Evolutionary conservation across 2,329 filamentous ascomycete species (phyloP), one percentile per base, ranked within the genome.

Genomic region (Alternaria brassicae): DNA sequence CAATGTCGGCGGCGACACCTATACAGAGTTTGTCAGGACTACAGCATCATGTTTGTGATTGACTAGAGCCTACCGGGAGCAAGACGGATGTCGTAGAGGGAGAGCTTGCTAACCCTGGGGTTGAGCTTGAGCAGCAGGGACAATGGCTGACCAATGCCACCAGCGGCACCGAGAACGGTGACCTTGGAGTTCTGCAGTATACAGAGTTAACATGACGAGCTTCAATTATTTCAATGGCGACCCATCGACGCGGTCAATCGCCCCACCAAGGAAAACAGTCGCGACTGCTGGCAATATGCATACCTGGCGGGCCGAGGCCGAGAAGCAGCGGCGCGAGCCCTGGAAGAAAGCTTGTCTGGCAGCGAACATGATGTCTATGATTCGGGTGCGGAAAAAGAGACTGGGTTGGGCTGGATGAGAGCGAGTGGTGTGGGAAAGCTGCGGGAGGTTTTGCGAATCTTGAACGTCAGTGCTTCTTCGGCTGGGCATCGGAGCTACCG

Each of bases 91-190:
- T 99, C 95, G 86, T 98, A 99, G 77, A 99, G 91, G 68, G 94
- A 91, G 76, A 99, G 91, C 81, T 97, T 89, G 76, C 88, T 90
- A 73, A 98, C 94, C 78, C 91, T 88, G 74, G 93, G 92, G 90
- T 97, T 98, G 80, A 97, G 89, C 92, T 99, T 99, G 82, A 99
- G 88, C 78, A 99, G 90, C 71, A 99, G 91, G 60, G 95, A 99
- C 77, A 99, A 86, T 77, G 95, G 95, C 81, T 99, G 95, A 81
- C 95, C 95, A 84, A 99, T 99, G 83, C 95, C 95, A 84, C 95
- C 95, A 77, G 91, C 91, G 72, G 95, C 95, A 86, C 95, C 95
- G 81, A 98, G 91, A 72, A 99, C 93, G 78, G 93, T 89, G 76
- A 99, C 95, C 88, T 98, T 98, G 83, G 93, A 96, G 78, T 93